These are phyloP conservation scores for Blastocystis sp. DNA, from an alignment of 352 stramenopile genomes.

Conservation along the genomic window DNA sequence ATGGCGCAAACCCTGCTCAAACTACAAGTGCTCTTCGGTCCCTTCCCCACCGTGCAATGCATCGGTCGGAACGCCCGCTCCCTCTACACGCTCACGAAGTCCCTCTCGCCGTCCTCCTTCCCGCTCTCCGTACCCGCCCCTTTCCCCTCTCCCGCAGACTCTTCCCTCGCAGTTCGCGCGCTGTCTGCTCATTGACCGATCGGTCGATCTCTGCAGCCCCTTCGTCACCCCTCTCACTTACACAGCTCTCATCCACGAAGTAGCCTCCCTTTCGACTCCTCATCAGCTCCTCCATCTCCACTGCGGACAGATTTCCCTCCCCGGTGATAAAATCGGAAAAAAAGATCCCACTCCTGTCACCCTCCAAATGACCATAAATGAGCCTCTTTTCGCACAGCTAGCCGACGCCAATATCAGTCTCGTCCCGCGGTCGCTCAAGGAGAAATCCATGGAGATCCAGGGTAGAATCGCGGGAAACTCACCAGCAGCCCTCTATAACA, in stretches of 20 bases:
- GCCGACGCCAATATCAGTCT: constrained; percentile 38
- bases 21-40: constrained; percentile 25
- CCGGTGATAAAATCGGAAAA: constrained; percentile 17
- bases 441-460: constrained; percentile 31
- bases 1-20: constrained; percentile 27
- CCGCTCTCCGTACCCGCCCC: background rate
- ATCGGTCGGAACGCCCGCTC: background rate
- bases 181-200: constrained; percentile 23
- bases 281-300: constrained; percentile 11
- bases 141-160: background rate
- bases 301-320: background rate
- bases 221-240: constrained; percentile 50
- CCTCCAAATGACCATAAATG: constrained; percentile 35
- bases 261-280: background rate
- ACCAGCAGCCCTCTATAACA: constrained; percentile 20
- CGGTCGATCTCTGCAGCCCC: background rate
- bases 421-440: constrained; percentile 32
- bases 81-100: background rate
- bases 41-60: background rate
- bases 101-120: background rate
- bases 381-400: constrained; percentile 16
- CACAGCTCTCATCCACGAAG: constrained; percentile 47
- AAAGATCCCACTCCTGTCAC: background rate
- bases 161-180: background rate
- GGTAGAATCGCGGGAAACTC: background rate